These are phyloP conservation scores for Neonectria coccinea DNA, from an alignment of 2,329 filamentous ascomycete genomes.

Conservation along the genomic window DNA sequence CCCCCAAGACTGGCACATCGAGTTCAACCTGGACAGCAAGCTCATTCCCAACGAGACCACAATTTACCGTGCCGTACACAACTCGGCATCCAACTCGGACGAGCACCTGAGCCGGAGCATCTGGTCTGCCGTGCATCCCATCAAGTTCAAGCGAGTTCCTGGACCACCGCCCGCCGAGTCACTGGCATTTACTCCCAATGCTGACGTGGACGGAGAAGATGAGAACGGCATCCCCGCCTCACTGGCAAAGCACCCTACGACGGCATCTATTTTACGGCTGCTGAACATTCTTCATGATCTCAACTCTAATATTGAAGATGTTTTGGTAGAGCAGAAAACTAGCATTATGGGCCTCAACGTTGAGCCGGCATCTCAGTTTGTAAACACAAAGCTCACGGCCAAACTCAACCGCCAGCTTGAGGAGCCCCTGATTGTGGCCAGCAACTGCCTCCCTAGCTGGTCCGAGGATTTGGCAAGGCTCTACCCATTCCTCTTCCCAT, in stretches of 20 bases:
- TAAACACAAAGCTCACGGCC: constrained; percentile 97
- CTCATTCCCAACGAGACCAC: constrained; percentile 91
- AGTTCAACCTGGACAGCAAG: constrained; percentile 89
- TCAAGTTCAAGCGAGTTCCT: constrained; percentile 88
- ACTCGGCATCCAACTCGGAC: constrained; percentile 61
- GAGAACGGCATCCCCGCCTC: constrained; percentile 78
- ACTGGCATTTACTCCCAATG: constrained; percentile 65
- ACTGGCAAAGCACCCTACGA: constrained; percentile 84
- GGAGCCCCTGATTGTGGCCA: constrained; percentile 95
- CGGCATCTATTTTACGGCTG: constrained; percentile 86
- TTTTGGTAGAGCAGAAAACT: constrained; percentile 79
- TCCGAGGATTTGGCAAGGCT: constrained; percentile 92
- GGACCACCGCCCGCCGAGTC: constrained; percentile 84
- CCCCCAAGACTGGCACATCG: constrained; percentile 96
- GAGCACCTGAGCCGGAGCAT: constrained; percentile 81
- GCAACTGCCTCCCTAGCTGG: constrained; percentile 95
- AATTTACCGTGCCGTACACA: constrained; percentile 93
- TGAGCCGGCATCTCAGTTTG: constrained; percentile 92
- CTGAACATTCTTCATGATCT: constrained; percentile 92
- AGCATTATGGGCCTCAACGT: constrained; percentile 76
- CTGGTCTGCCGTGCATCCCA: constrained; percentile 90
- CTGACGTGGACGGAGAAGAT: constrained; percentile 64
- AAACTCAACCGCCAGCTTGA: constrained; percentile 97
- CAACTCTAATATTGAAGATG: constrained; percentile 93
- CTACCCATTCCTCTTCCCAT: constrained; percentile 97